Percentiles rank a stretch among this genome's conserved stretches.
phyloP scores from a whole-genome alignment of 2,329 filamentous ascomycete genomes.

The Mycosphaerella sp. region DNA sequence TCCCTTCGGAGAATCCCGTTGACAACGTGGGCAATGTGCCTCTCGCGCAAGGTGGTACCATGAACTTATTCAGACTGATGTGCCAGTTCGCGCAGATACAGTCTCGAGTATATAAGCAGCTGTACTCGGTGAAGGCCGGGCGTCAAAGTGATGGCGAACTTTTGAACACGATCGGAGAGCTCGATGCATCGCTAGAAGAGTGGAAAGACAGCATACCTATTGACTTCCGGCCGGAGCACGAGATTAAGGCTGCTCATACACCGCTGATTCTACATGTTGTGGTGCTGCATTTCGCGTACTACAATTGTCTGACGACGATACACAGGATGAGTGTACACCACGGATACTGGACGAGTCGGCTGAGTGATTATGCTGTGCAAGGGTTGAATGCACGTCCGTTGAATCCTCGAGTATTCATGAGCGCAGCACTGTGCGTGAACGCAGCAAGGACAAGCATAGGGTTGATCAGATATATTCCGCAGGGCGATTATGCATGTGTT shows the following conservation, averaged over 20 bases:
- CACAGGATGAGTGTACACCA: conserved; percentile 98
- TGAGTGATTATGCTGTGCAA: conserved; percentile 93
- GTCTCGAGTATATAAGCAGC: conserved; percentile 83
- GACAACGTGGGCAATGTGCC: conserved; percentile 96
- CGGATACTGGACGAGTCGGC: conserved; percentile 92
- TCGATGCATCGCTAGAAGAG: conserved; percentile 74
- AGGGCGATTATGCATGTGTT: conserved; percentile 89
- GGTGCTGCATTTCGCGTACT: conserved; percentile 92
- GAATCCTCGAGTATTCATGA: conserved; percentile 91
- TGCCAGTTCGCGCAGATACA: conserved; percentile 88
- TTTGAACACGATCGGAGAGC: conserved; percentile 88
- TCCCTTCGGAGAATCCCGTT: conserved; percentile 81
- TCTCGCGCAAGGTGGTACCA: conserved; percentile 69
- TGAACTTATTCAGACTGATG: conserved; percentile 92
- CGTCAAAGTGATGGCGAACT: conserved; percentile 90
- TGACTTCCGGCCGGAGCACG: conserved; percentile 94
- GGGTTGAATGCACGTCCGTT: conserved; percentile 84
- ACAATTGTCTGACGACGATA: conserved; percentile 95
- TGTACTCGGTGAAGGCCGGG: conserved; percentile 88
- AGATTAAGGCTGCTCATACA: conserved; percentile 88
- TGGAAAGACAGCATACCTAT: conserved; percentile 96
- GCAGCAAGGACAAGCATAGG: conserved; percentile 90
- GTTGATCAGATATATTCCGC: conserved; percentile 89
- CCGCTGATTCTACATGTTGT: conserved; percentile 92
- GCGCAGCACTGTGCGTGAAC: conserved; percentile 83